Percentiles rank a stretch among this genome's conserved stretches.
Conservation (phyloP, 192 early-diverging fungal genomes). For the Umbelopsis isabellina region DNA sequence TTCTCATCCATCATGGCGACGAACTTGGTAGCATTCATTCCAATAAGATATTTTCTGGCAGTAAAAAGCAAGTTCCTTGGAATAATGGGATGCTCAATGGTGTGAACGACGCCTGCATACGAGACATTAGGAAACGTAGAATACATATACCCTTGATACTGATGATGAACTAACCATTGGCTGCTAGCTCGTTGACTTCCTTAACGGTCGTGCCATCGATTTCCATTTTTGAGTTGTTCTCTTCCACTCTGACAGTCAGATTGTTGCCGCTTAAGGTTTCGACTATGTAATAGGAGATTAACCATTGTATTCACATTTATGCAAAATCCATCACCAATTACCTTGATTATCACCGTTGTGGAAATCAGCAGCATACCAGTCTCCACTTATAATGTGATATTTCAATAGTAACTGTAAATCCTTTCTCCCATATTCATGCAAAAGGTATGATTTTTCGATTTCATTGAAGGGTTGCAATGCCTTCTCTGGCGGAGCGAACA, state of each 20-base stretch:
- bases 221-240: background rate
- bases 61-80: slow-evolving; percentile 52
- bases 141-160: slow-evolving; percentile 47
- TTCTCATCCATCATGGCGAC: slow-evolving; percentile 56
- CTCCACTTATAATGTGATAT: slow-evolving; percentile 19
- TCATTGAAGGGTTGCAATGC: slow-evolving; percentile 35
- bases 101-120: slow-evolving; percentile 51
- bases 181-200: slow-evolving; percentile 28
- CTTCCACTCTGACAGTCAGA: background rate
- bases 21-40: slow-evolving; percentile 70
- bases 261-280: slow-evolving; percentile 21
- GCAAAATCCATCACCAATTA: background rate
- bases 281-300: background rate
- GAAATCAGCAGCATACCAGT: slow-evolving; percentile 15
- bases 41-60: slow-evolving; percentile 67
- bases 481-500: slow-evolving; percentile 44
- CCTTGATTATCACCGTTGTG: slow-evolving; percentile 7
- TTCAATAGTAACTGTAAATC: slow-evolving; percentile 13
- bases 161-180: slow-evolving; percentile 27
- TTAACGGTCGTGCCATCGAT: slow-evolving; percentile 19
- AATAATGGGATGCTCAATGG: slow-evolving; percentile 39
- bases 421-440: background rate
- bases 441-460: slow-evolving; percentile 20
- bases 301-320: background rate
- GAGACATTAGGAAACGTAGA: slow-evolving; percentile 54